Percentiles rank a stretch among this genome's conserved stretches.
These are phyloP conservation scores for Suillus occidentalis DNA, from an alignment of 768 basidiomycete genomes.

Conservation along the genomic window DNA sequence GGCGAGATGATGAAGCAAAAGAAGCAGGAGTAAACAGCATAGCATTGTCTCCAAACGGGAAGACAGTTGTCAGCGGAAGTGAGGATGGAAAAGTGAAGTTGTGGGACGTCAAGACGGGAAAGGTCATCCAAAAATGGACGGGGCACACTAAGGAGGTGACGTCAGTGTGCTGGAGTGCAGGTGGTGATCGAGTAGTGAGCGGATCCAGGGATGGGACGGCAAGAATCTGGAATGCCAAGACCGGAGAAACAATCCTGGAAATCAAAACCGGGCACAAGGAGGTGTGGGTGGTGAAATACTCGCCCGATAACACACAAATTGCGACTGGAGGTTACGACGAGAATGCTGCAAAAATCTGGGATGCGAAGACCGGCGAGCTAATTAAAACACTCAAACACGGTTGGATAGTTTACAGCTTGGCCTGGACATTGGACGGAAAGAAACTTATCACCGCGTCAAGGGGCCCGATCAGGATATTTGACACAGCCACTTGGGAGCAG, in stretches of 20 bases:
- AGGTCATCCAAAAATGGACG: too few relatives aligned
- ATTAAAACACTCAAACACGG: neutral
- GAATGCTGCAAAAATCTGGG: neutral
- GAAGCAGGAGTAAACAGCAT: too few relatives aligned
- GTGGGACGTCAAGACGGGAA: too few relatives aligned
- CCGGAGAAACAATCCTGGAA: neutral
- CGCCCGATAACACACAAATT: neutral
- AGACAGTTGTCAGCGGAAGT: too few relatives aligned
- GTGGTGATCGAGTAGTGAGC: neutral
- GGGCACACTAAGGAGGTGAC: too few relatives aligned
- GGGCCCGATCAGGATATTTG: neutral
- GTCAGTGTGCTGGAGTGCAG: too few relatives aligned
- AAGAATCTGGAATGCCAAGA: neutral
- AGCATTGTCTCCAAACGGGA: too few relatives aligned
- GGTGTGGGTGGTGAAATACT: neutral
- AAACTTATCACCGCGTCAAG: neutral
- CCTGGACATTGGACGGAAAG: neutral
- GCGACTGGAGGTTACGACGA: neutral
- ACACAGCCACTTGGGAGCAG: neutral
- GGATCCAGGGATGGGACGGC: neutral
- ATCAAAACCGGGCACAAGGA: neutral
- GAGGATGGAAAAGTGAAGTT: too few relatives aligned
- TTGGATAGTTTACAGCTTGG: too few relatives aligned
- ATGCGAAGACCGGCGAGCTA: neutral
- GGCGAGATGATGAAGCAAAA: too few relatives aligned